These are phyloP conservation scores for Phaeosphaeriaceae sp. DNA, from an alignment of 2,329 filamentous ascomycete genomes.

Conservation along the genomic window DNA sequence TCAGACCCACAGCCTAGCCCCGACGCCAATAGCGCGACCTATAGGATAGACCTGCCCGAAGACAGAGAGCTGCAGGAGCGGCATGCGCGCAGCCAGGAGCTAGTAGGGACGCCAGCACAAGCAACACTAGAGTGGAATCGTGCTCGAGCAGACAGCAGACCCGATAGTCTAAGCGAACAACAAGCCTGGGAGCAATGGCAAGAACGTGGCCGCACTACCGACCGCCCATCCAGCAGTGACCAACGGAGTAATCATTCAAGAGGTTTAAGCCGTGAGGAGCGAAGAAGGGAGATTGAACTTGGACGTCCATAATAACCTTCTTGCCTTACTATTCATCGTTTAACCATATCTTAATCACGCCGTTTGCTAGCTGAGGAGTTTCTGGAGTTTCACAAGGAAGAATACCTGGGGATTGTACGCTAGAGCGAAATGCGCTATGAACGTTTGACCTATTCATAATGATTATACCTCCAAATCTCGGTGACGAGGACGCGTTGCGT, in stretches of 20 bases:
- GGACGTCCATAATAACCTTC: slow-evolving; percentile 24
- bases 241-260: slow-evolving; percentile 38
- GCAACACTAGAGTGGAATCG: slow-evolving; percentile 30
- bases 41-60: slow-evolving; percentile 50
- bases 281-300: slow-evolving; percentile 51
- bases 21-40: slow-evolving; percentile 49
- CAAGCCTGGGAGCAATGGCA: slow-evolving; percentile 39
- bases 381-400: no score
- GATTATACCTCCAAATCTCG: slow-evolving; percentile 15
- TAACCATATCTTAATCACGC: neutral
- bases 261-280: slow-evolving; percentile 46
- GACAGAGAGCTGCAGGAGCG: slow-evolving; percentile 37
- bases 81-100: slow-evolving; percentile 35
- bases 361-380: neutral
- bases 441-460: neutral
- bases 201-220: slow-evolving; percentile 36
- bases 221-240: slow-evolving; percentile 34
- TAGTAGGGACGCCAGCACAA: slow-evolving; percentile 37
- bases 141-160: slow-evolving; percentile 30
- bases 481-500: slow-evolving; percentile 4
- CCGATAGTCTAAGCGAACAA: slow-evolving; percentile 36
- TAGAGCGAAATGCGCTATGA: slow-evolving; percentile 1
- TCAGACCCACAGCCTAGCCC: slow-evolving; percentile 41
- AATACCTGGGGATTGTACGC: neutral
- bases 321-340: neutral